Evolutionary conservation across 805 yeast genomes (phyloP).

Genomic region (Metschnikowia koreensis): DNA sequence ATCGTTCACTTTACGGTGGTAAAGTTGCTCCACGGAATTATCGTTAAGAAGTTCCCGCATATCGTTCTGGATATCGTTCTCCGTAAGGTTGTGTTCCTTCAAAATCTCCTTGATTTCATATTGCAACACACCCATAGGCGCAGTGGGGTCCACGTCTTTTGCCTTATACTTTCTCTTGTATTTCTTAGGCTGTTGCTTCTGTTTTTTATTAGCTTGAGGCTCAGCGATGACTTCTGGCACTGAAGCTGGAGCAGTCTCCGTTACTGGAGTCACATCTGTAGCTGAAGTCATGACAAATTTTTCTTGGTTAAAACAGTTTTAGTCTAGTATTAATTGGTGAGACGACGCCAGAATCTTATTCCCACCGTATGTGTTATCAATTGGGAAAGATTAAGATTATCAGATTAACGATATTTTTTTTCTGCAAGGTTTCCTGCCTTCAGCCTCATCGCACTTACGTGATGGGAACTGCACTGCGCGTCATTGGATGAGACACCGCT

Average conservation of each 20-base stretch:
- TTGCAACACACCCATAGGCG: constrained; percentile 77
- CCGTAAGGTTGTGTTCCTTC: constrained; percentile 39
- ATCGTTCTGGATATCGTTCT: constrained; percentile 54
- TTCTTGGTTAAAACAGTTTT: not conserved
- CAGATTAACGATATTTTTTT: not conserved
- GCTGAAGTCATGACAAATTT: not conserved
- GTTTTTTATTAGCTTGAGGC: constrained; percentile 9
- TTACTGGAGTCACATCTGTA: constrained; percentile 7
- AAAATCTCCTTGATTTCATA: constrained; percentile 67
- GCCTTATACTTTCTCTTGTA: constrained; percentile 53
- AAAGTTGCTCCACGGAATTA: constrained; percentile 41
- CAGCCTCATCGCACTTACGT: constrained; percentile 15
- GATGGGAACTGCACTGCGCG: constrained; percentile 6
- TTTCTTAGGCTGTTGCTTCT: constrained; percentile 25
- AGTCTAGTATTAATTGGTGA: too few species aligned
- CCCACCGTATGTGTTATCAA: too few species aligned
- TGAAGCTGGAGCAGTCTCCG: not conserved
- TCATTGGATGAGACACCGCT: constrained; percentile 4
- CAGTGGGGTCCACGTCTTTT: constrained; percentile 68
- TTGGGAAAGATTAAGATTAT: not conserved
- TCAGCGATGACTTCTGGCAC: constrained; percentile 1
- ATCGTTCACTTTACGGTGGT: constrained; percentile 57
- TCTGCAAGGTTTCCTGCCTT: constrained; percentile 4
- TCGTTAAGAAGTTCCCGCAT: constrained; percentile 65
- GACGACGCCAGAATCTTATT: too few species aligned